A percentile compares a stretch with the other conserved stretches of the same genome.
These are phyloP conservation scores for Corylus heterophylla DNA, from an alignment of 306 rosid species.

Conservation along the genomic window DNA sequence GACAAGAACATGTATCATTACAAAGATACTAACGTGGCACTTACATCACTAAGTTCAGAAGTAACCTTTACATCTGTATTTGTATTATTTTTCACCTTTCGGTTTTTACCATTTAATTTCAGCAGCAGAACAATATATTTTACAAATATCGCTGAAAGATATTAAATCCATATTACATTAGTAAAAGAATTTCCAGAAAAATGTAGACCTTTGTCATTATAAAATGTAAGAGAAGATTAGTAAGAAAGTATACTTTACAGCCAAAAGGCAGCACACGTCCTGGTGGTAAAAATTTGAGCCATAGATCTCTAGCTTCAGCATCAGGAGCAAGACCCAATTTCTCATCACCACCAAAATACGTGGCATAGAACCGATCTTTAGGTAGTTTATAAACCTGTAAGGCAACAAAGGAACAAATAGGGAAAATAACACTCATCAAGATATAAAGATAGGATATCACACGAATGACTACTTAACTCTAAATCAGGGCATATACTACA, in stretches of 20 bases:
- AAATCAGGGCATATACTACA: background rate
- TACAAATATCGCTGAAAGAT: background rate
- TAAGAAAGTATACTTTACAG: conserved; percentile 58
- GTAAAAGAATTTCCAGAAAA: background rate
- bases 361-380: conserved; percentile 71
- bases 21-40: background rate
- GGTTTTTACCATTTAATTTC: background rate
- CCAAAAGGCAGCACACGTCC: conserved; percentile 94
- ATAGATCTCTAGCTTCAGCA: conserved; percentile 75
- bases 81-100: background rate
- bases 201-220: conserved; percentile 6
- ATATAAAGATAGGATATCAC: conserved; percentile 1
- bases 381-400: conserved; percentile 82
- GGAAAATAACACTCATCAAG: conserved; percentile 5
- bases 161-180: background rate
- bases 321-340: conserved; percentile 88
- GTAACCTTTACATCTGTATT: background rate
- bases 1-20: background rate
- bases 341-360: conserved; percentile 95
- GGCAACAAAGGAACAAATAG: conserved; percentile 9
- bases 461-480: background rate
- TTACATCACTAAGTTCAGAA: background rate
- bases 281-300: conserved; percentile 83
- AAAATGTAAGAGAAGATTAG: background rate
- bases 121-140: background rate